Evolutionary conservation across 2,329 filamentous ascomycete genomes (phyloP).

Genomic region (Trichophyton simii): DNA sequence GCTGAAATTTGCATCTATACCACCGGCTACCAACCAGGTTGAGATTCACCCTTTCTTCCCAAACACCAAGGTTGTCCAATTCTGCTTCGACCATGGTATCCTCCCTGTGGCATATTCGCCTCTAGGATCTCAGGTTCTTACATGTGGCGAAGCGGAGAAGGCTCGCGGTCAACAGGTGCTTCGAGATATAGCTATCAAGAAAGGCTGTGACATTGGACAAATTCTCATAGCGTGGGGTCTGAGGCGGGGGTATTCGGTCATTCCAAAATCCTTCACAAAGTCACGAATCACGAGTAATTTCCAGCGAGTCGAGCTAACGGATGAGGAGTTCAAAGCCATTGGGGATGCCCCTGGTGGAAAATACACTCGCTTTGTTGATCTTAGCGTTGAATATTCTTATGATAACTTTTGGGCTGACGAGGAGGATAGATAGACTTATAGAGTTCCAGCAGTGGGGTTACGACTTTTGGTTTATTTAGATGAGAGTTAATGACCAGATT

Average conservation of each 20-base stretch:
- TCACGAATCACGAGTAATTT: constrained; percentile 6
- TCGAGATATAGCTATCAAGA: neutral
- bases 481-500: no score
- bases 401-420: constrained; percentile 4
- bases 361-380: constrained; percentile 1
- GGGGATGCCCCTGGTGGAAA: neutral
- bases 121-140: constrained; percentile 14
- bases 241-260: neutral
- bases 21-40: constrained; percentile 35
- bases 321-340: neutral
- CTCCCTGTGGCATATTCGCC: constrained; percentile 34
- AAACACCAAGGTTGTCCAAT: constrained; percentile 33
- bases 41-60: constrained; percentile 39
- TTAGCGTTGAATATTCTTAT: constrained; percentile 1
- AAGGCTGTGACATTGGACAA: constrained; percentile 1
- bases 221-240: constrained; percentile 1
- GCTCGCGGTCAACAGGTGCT: neutral
- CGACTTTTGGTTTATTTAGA: neutral
- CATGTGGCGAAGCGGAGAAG: neutral
- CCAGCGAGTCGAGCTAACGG: neutral
- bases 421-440: neutral
- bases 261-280: neutral
- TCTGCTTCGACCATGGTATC: constrained; percentile 31
- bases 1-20: constrained; percentile 30
- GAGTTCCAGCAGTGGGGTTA: neutral